Evolutionary conservation across 192 early-diverging fungal species (phyloP).

Genomic region (Thoreauomyces humboldtii): DNA sequence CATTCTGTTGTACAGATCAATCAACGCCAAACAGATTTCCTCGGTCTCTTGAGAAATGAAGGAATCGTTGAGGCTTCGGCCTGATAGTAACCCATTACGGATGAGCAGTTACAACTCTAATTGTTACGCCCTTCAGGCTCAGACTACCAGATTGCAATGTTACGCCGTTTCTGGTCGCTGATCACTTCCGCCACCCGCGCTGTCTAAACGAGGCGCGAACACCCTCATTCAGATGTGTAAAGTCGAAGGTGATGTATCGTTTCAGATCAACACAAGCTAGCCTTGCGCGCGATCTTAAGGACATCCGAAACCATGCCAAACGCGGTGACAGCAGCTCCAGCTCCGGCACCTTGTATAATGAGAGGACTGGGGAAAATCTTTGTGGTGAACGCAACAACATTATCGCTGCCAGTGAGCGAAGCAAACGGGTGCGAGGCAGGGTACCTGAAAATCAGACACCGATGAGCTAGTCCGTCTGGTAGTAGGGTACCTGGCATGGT

Average conservation of each 20-base stretch:
- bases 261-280: neutral
- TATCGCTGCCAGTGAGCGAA: constrained; percentile 94
- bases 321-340: constrained; percentile 95
- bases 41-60: constrained; percentile 17
- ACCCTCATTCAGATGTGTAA: too few relatives aligned
- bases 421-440: constrained; percentile 91
- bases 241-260: too few relatives aligned
- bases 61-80: constrained; percentile 21
- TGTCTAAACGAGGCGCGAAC: too few relatives aligned
- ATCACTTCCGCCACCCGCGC: too few relatives aligned
- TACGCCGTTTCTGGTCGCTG: too few relatives aligned
- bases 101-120: too few relatives aligned
- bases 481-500: neutral
- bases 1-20: constrained; percentile 5
- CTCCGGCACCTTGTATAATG: constrained; percentile 94
- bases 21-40: constrained; percentile 28
- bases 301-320: constrained; percentile 96
- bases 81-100: neutral
- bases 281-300: constrained; percentile 65
- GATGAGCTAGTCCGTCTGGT: neutral
- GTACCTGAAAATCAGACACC: constrained; percentile 57
- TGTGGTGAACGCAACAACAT: constrained; percentile 96
- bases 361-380: constrained; percentile 90
- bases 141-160: too few relatives aligned
- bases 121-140: too few relatives aligned